A percentile compares a stretch with the other conserved stretches of the same genome.
These are phyloP conservation scores for Talaromyces sp. DNA, from an alignment of 2,329 filamentous ascomycete species.

Conservation along the genomic window DNA sequence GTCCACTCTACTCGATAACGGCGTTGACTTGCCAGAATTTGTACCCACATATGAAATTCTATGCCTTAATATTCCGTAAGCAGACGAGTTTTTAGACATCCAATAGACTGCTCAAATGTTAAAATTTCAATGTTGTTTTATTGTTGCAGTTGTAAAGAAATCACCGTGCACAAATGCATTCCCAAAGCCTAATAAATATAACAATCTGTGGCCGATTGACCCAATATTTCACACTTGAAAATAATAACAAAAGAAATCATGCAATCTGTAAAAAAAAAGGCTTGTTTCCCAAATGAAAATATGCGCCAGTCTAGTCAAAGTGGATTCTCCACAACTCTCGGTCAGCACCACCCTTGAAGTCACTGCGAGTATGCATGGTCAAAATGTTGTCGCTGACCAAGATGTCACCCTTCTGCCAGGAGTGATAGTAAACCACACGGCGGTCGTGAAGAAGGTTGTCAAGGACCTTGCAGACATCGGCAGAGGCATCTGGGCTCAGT, in stretches of 20 bases:
- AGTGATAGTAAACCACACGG: constrained; percentile 45
- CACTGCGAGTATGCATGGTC: constrained; percentile 8
- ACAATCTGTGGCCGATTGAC: background rate
- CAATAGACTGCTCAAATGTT: too few species aligned
- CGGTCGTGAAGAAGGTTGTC: constrained; percentile 45
- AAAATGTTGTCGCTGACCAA: constrained; percentile 46
- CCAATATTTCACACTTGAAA: background rate
- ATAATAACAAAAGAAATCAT: background rate
- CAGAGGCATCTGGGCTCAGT: constrained; percentile 17
- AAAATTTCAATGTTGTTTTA: background rate
- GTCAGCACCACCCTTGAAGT: background rate
- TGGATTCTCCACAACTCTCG: constrained; percentile 7
- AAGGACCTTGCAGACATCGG: constrained; percentile 23
- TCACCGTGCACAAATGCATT: background rate
- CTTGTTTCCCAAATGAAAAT: background rate
- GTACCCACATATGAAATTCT: too few species aligned
- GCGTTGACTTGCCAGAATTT: too few species aligned
- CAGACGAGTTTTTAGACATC: too few species aligned
- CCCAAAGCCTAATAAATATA: background rate
- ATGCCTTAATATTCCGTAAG: too few species aligned
- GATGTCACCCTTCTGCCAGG: constrained; percentile 52
- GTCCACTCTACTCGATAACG: too few species aligned
- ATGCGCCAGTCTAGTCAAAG: constrained; percentile 4
- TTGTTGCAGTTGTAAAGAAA: background rate
- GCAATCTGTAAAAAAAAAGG: background rate